phyloP scores from a whole-genome alignment of 2,329 filamentous ascomycete genomes.

The Coniella vitis region DNA sequence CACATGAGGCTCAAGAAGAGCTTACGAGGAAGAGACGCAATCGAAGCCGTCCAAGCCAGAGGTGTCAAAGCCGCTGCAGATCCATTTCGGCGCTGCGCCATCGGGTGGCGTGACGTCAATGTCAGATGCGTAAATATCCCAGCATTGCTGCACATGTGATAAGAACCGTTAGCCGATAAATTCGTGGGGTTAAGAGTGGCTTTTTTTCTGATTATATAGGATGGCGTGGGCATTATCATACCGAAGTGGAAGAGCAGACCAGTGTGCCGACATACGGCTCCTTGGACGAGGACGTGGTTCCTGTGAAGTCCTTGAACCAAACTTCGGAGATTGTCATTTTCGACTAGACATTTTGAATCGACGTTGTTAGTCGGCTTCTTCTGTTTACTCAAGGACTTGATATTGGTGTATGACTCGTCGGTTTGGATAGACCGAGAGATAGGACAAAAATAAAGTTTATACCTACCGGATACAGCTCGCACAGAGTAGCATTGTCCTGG shows the following conservation, averaged over 20 bases:
- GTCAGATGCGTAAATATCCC: conserved; percentile 5
- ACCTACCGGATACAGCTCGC: conserved; percentile 27
- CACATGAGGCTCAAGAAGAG: no score
- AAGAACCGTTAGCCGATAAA: neutral
- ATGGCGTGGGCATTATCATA: neutral
- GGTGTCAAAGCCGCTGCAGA: conserved; percentile 5
- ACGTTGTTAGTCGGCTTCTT: no score
- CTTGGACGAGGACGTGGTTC: neutral
- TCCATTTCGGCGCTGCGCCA: conserved; percentile 2
- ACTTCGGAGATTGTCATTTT: conserved; percentile 6
- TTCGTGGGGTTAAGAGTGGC: neutral
- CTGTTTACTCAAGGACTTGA: no score
- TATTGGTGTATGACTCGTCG: no score
- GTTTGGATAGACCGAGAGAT: no score
- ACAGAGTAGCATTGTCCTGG: conserved; percentile 21
- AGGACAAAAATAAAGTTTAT: neutral
- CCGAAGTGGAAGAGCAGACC: neutral
- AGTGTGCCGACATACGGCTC: conserved; percentile 3
- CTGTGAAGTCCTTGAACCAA: conserved; percentile 2
- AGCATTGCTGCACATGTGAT: neutral
- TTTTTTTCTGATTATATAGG: no score
- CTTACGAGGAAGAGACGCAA: neutral
- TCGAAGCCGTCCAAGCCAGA: conserved; percentile 3
- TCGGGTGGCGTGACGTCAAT: conserved; percentile 2
- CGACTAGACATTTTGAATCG: neutral